A percentile compares a stretch with the other conserved stretches of the same genome.
Evolutionary conservation across 495 filamentous ascomycete genomes (phyloP).

Genomic region (Podospora didyma): DNA sequence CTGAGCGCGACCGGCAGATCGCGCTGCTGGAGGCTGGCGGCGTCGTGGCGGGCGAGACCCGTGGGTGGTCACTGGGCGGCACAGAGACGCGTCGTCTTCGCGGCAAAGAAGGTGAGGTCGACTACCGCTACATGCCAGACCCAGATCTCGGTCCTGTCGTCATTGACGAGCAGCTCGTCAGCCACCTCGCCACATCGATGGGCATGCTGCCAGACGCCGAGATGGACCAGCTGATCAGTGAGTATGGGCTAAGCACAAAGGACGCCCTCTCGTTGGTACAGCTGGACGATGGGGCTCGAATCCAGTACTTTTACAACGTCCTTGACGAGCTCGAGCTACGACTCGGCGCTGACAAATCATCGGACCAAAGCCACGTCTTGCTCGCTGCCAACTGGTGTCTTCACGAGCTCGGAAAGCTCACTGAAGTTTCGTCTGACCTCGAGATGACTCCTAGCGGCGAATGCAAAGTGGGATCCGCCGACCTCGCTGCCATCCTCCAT

Average conservation of each 20-base stretch:
- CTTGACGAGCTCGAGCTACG: slow-evolving; percentile 49
- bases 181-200: slow-evolving; percentile 53
- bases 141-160: slow-evolving; percentile 80
- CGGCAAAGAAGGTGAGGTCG: slow-evolving; percentile 94
- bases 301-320: slow-evolving; percentile 80
- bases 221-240: slow-evolving; percentile 51
- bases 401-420: slow-evolving; percentile 81
- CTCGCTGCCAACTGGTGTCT: slow-evolving; percentile 70
- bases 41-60: slow-evolving; percentile 77
- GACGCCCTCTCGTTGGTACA: slow-evolving; percentile 79
- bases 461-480: slow-evolving; percentile 49
- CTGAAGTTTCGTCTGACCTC: slow-evolving; percentile 31
- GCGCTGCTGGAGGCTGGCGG: slow-evolving; percentile 73
- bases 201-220: slow-evolving; percentile 69
- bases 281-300: slow-evolving; percentile 72
- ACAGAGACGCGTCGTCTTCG: slow-evolving; percentile 74
- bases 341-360: slow-evolving; percentile 31
- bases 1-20: slow-evolving; percentile 88
- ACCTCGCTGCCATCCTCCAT: slow-evolving; percentile 64
- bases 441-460: slow-evolving; percentile 38
- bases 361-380: slow-evolving; percentile 19
- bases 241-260: slow-evolving; percentile 68
- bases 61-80: slow-evolving; percentile 82
- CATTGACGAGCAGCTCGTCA: slow-evolving; percentile 66
- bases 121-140: slow-evolving; percentile 98